Evolutionary conservation across 257 asterid species (phyloP).

Genomic region (Rhazya stricta): DNA sequence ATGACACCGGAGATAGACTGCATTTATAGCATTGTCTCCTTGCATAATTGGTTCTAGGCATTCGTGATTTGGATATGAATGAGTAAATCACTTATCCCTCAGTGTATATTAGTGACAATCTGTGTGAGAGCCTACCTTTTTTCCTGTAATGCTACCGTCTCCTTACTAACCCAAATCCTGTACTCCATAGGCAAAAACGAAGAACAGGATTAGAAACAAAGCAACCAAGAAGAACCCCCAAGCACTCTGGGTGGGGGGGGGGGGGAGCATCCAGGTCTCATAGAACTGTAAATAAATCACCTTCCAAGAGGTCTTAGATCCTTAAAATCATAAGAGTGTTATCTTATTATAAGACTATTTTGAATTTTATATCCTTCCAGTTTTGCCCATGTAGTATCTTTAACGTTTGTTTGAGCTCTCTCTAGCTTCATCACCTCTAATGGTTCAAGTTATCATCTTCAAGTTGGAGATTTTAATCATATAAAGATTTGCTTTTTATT

Average conservation of each 20-base stretch:
- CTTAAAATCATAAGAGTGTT: background rate
- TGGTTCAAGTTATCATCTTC: background rate
- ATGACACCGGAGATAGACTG: background rate
- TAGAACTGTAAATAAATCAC: background rate
- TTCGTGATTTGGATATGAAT: background rate
- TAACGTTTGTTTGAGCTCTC: too few species aligned
- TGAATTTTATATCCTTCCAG: background rate
- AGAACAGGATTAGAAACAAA: background rate
- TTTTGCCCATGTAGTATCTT: background rate
- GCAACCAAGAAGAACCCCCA: background rate
- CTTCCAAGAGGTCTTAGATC: background rate
- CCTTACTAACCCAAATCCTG: background rate
- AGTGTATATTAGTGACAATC: background rate
- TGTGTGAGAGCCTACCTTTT: background rate
- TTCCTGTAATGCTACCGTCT: background rate
- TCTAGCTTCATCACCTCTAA: background rate
- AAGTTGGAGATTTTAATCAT: background rate
- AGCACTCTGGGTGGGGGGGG: too few species aligned
- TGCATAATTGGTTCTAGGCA: background rate
- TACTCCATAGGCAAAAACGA: background rate
- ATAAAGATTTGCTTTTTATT: background rate
- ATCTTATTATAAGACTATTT: background rate
- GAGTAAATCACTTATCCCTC: background rate
- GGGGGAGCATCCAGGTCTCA: background rate
- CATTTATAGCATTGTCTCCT: background rate